A percentile compares a stretch with the other conserved stretches of the same genome.
phyloP scores from a whole-genome alignment of 129 eudicot species.

The Heracleum sosnowskyi region DNA sequence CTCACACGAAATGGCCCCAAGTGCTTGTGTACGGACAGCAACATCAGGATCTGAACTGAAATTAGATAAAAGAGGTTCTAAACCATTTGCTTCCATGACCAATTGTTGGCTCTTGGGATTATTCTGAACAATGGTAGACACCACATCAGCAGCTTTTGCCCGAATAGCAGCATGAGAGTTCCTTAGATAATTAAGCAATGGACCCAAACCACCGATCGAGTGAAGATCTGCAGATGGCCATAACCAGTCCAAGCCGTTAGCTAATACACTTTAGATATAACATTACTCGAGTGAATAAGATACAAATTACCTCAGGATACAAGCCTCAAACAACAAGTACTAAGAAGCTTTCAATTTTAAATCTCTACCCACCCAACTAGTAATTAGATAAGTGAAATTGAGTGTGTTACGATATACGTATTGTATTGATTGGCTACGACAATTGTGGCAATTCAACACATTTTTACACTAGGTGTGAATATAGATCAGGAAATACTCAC shows the following conservation, averaged over 20 bases:
- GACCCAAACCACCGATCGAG: slow-evolving; percentile 73
- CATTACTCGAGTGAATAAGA: not conserved
- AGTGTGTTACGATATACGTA: too few species aligned
- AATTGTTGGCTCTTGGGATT: slow-evolving; percentile 87
- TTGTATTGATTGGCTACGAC: too few species aligned
- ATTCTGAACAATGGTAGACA: slow-evolving; percentile 81
- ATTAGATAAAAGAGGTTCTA: slow-evolving; percentile 64
- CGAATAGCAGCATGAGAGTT: slow-evolving; percentile 75
- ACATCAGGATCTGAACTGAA: slow-evolving; percentile 77
- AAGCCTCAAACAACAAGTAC: too few species aligned
- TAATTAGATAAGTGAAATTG: too few species aligned
- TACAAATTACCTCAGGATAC: not conserved
- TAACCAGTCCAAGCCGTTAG: not conserved
- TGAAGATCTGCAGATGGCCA: slow-evolving; percentile 54
- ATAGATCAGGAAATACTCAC: slow-evolving; percentile 26
- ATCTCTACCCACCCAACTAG: too few species aligned
- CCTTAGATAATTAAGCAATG: slow-evolving; percentile 65
- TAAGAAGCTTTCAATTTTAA: too few species aligned
- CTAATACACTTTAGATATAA: too few species aligned
- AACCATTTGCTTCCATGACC: slow-evolving; percentile 94
- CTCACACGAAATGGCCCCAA: slow-evolving; percentile 91
- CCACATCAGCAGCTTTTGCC: slow-evolving; percentile 94
- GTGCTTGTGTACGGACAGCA: slow-evolving; percentile 68
- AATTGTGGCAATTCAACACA: not conserved
- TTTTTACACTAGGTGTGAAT: not conserved